Evolutionary conservation across 129 eudicot species (phyloP).

Genomic region (Lactuca saligna): DNA sequence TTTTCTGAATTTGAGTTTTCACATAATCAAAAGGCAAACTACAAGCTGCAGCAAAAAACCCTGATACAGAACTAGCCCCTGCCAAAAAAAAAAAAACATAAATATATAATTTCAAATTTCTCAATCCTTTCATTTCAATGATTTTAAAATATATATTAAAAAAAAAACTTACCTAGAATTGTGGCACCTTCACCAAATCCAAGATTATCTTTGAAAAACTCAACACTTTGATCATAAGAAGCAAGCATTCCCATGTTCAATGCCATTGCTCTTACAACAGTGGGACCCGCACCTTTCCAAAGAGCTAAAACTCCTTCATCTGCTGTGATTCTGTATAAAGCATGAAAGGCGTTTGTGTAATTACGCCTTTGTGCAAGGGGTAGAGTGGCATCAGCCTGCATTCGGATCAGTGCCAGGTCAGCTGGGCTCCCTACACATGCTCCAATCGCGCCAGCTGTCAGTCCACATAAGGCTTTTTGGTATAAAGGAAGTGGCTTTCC

Average conservation of each 20-base stretch:
- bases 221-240: slow-evolving; percentile 88
- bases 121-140: not conserved
- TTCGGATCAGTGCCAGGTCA: slow-evolving; percentile 85
- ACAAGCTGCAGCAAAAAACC: slow-evolving; percentile 91
- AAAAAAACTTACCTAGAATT: slow-evolving; percentile 52
- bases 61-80: slow-evolving; percentile 91
- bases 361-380: slow-evolving; percentile 82
- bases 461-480: slow-evolving; percentile 90
- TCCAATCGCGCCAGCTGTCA: slow-evolving; percentile 96
- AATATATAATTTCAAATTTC: not conserved
- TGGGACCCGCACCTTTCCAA: slow-evolving; percentile 94
- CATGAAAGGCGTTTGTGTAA: slow-evolving; percentile 90
- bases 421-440: slow-evolving; percentile 90
- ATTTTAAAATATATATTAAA: not conserved
- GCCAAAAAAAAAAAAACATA: slow-evolving; percentile 11
- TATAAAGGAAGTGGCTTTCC: slow-evolving; percentile 92
- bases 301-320: slow-evolving; percentile 86
- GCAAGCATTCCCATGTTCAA: slow-evolving; percentile 98
- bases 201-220: slow-evolving; percentile 69
- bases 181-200: slow-evolving; percentile 78
- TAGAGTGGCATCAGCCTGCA: slow-evolving; percentile 95
- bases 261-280: slow-evolving; percentile 94
- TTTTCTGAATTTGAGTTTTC: slow-evolving; percentile 87
- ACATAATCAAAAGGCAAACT: slow-evolving; percentile 94
- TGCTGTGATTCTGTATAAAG: slow-evolving; percentile 66